Evolutionary conservation across 208 protist species (phyloP).

Genomic region (Plasmodiophora brassicae): DNA sequence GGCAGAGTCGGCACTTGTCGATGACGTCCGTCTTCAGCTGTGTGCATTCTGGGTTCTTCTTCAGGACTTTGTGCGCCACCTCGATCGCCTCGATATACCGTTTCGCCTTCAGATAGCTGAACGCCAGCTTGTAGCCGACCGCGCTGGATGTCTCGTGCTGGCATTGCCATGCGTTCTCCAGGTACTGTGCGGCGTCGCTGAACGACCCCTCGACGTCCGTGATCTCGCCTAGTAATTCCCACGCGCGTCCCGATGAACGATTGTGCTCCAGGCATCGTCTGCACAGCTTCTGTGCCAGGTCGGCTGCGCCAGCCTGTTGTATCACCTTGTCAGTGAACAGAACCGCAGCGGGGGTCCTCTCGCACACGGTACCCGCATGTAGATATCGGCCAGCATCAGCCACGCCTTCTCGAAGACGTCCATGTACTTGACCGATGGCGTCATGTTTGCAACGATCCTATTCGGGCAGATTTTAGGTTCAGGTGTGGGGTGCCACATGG

Average conservation of each 20-base stretch:
- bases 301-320: neutral
- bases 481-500: too few relatives aligned
- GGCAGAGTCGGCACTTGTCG: neutral
- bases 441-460: neutral
- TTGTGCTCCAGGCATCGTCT: conserved; percentile 34
- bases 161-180: conserved; percentile 82
- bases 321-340: too few relatives aligned
- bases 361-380: neutral
- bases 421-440: neutral
- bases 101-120: conserved; percentile 88
- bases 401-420: conserved; percentile 1
- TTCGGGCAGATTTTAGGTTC: too few relatives aligned
- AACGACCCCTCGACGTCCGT: conserved; percentile 38
- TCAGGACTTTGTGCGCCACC: conserved; percentile 79
- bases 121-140: conserved; percentile 88
- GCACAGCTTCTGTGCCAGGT: conserved; percentile 44
- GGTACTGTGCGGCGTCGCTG: conserved; percentile 77
- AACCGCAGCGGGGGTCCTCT: too few relatives aligned
- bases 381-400: conserved; percentile 27
- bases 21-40: neutral
- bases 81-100: conserved; percentile 82
- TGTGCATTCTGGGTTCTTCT: conserved; percentile 35
- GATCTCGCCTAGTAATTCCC: conserved; percentile 42
- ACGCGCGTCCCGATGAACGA: conserved; percentile 32
- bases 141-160: conserved; percentile 70